Evolutionary conservation across 2,329 filamentous ascomycete genomes (phyloP).

Genomic region (Dothistroma pini): DNA sequence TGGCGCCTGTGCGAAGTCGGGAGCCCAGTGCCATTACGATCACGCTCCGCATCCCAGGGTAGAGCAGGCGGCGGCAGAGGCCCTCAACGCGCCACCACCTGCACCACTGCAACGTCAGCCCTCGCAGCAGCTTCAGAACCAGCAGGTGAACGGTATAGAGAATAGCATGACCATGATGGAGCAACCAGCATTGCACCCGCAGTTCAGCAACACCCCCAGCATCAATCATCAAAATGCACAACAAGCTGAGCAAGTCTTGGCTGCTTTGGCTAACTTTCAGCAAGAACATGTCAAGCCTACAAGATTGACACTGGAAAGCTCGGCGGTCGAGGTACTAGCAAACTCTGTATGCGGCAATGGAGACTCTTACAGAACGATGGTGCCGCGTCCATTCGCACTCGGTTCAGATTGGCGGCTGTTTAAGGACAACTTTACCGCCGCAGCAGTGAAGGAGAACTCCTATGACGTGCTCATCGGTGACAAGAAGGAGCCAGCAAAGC

Average conservation of each 20-base stretch:
- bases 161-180: constrained; percentile 8
- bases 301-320: constrained; percentile 27
- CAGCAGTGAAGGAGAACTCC: constrained; percentile 32
- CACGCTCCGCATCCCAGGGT: constrained; percentile 17
- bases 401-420: constrained; percentile 29
- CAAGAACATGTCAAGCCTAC: constrained; percentile 28
- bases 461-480: constrained; percentile 28
- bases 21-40: constrained; percentile 27
- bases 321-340: constrained; percentile 31
- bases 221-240: constrained; percentile 10
- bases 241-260: constrained; percentile 19
- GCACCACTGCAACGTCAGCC: background rate
- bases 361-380: constrained; percentile 26
- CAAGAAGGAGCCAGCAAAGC: constrained; percentile 29
- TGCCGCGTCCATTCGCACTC: constrained; percentile 16
- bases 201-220: constrained; percentile 3
- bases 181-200: background rate
- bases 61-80: constrained; percentile 2
- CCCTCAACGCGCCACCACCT: background rate
- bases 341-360: constrained; percentile 31
- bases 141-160: constrained; percentile 16
- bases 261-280: constrained; percentile 25
- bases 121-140: background rate
- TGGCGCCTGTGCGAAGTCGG: constrained; percentile 20
- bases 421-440: constrained; percentile 28